Base-by-base conservation (phyloP, 768 basidiomycete genomes). In the Sporobolomyces pararoseus region DNA sequence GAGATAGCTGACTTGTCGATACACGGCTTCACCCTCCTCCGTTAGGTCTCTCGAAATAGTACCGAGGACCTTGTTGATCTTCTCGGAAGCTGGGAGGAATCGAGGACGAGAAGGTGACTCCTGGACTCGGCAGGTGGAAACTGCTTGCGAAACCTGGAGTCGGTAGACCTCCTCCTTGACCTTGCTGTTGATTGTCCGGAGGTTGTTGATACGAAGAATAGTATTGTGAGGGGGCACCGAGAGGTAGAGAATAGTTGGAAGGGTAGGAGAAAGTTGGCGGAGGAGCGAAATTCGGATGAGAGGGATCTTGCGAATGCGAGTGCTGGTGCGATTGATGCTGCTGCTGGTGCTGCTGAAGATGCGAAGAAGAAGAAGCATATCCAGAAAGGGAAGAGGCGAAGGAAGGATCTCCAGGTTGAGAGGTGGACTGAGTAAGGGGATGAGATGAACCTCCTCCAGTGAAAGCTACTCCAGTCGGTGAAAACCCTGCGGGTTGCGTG, bases 101-200 rank as follows among this genome's bases (percentile, higher is more conserved):
- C 29, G 46, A 61, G 44, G 59, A 61, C 25, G 69, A 65, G 47
- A 65, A 70, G 19, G 69, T 70, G 46, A 70, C 5, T 17, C 69
- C 69, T 2, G 69, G 69, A 21, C 52, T 55, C 29, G 52, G 46
- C 16, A 70, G 59, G 53, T 70, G 64, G 47, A 70, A 70, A 21
- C 50, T 53, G 23, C 63, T 57, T 25, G 29, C n/a, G 32, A 51
- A 61, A 37, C 32, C 42, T 25, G 31, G 23, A 23, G 17, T 31
- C 9, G 57, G 13, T 21, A 19, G 1, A 0, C 7, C 52, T 46
- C 17, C 52, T n/a, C 27, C 52, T 14, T 19, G 31, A 12, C 25
- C 37, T 23, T 53, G 19, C 7, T 7, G 4, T 46, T 34, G 16
- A n/a, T 12, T 17, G 39, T 42, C 10, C 39, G 9, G 53, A 21